Base-by-base conservation (phyloP, 2,329 filamentous ascomycete species). In the Fusarium bactridioides region DNA sequence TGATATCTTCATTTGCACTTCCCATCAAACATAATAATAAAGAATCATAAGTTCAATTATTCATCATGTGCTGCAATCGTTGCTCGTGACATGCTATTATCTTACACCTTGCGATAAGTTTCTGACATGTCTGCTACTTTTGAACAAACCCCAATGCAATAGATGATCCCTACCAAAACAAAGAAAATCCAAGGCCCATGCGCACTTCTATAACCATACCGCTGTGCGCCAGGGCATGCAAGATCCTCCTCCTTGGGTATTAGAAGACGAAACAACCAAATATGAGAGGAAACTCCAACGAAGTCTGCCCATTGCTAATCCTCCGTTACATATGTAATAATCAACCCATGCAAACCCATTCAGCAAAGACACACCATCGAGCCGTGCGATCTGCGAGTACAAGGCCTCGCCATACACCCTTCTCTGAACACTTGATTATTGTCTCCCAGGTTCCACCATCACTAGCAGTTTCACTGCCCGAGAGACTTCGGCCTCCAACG, bases 321-420 rank as follows among this genome's bases (percentile, higher is more conserved):
- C 40, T 47, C 64, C 37, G 44, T 51, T 43, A 33, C 47, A 19
- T 33, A 61, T 53, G 41, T 45, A 10, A 47, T 35, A 41, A 60
- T 74, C 67, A 83, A 53, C 81, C 81, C 57, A 83, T 81, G 77
- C 91, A 93, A 69, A 89, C 85, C 94, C 94, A 97, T 84, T 97
- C 93, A 0, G 93, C 93, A 85, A 96, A 96, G n/a, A 97, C 94
- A 78, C 94, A 96, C 94, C 94, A 97, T 75, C 93, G 86, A 48
- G 93, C 93, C 67, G 92, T 95, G 60, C 94, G 88, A 83, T 97
- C 94, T 11, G 94, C 94, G 63, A 96, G 85, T 47, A 97, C 94
- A 68, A 97, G 82, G 2, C 93, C 93, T 72, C 94, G 87, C 93
- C 94, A 97, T 21, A 91, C 88, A 5, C 94, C 94, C 69, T 89